Evolutionary conservation across 352 stramenopile genomes (phyloP).

Genomic region (Pythium inflatum): DNA sequence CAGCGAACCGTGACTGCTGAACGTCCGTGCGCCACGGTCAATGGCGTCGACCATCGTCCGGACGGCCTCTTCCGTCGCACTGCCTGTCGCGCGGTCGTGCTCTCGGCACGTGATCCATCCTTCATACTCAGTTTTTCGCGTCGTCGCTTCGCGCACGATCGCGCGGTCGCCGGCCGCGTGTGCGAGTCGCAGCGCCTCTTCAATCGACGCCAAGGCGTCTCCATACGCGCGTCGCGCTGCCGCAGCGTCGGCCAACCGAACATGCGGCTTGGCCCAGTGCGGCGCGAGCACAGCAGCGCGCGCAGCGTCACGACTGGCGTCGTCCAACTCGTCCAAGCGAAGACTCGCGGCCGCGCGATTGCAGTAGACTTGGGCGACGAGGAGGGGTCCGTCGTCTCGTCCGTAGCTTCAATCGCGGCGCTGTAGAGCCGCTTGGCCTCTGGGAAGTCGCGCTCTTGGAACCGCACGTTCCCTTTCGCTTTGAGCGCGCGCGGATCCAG

Average conservation of each 20-base stretch:
- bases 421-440: background rate
- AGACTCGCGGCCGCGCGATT: constrained; percentile 3
- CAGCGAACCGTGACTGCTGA: background rate
- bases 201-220: background rate
- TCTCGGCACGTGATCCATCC: too few species aligned
- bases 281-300: background rate
- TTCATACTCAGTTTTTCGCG: background rate
- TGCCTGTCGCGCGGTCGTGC: too few species aligned
- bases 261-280: background rate
- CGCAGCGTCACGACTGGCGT: background rate
- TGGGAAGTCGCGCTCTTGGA: background rate
- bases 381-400: background rate
- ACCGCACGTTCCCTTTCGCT: background rate
- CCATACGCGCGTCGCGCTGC: background rate
- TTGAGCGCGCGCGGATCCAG: too few species aligned
- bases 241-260: background rate
- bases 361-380: constrained; percentile 1
- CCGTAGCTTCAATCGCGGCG: background rate
- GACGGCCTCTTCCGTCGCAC: too few species aligned
- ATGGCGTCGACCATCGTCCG: too few species aligned
- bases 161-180: background rate
- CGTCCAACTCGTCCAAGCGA: background rate
- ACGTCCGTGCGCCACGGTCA: too few species aligned
- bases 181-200: background rate
- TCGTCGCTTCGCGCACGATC: background rate